A percentile compares a stretch with the other conserved stretches of the same genome.
phyloP scores from a whole-genome alignment of 2,329 filamentous ascomycete genomes.

The Trichoderma atrobrunneum region DNA sequence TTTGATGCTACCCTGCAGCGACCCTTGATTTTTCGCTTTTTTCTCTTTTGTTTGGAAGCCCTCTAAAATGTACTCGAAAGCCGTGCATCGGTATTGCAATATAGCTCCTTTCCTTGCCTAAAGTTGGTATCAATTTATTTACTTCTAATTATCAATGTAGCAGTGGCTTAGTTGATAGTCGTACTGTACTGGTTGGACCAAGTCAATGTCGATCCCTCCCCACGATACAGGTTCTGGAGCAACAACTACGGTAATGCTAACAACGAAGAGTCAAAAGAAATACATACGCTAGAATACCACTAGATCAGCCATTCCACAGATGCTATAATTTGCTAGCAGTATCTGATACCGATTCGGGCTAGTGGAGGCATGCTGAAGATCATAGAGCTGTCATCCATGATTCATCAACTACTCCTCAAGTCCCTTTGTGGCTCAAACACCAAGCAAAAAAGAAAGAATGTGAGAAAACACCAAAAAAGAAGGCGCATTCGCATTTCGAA shows the following conservation, averaged over 20 bases:
- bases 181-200: neutral
- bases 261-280: neutral
- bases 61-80: neutral
- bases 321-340: neutral
- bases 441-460: neutral
- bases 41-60: neutral
- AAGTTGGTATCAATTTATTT: neutral
- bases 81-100: neutral
- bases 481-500: slow-evolving; percentile 22
- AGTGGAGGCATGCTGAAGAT: neutral
- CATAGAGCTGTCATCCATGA: neutral
- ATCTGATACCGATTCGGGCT: neutral
- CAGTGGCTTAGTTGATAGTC: neutral
- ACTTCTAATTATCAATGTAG: neutral
- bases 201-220: neutral
- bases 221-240: neutral
- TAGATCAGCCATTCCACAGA: neutral
- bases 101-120: too few species aligned
- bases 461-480: slow-evolving; percentile 21
- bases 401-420: neutral
- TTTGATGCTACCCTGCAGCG: neutral
- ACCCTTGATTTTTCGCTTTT: neutral
- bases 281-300: neutral
- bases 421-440: too few species aligned
- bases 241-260: neutral